Base-by-base conservation (phyloP, 1,284 basidiomycete species). In the Sporisorium iseilematis-ciliati region DNA sequence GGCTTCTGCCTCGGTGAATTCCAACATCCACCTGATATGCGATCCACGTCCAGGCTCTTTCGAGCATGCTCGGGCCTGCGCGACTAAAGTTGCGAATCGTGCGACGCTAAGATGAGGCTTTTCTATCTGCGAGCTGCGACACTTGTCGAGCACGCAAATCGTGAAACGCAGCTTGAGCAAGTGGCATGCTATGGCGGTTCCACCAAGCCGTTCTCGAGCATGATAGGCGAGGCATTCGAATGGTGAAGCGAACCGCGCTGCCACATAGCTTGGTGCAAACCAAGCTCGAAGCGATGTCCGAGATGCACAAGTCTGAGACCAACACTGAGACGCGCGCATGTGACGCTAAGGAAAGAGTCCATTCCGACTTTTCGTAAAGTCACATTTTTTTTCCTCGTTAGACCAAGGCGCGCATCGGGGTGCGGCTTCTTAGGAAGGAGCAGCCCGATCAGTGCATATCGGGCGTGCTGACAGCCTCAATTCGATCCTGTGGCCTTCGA, bases 1-100 rank as follows among this genome's bases (percentile, higher is more conserved):
- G 31, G 8, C 42, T 41, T 50, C 41, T 31, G 65, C 61, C 61
- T 70, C 67, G 67, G 67, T 16, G 53, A 61, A 25, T 67, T 61
- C 16, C 41, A 67, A 67, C 65, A 67, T 61, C 65, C 65, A 67
- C 8, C 11, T 57, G 23, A 21, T n/a, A 20, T 12, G 48, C 48
- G 18, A 23, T 4, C 29, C 11, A 23, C 14, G 33, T 31, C 2
- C 21, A 23, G 11, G 20, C 21, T 23, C 12, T n/a, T n/a, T 38
- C 35, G 35, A 38, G 35, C 35, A 38, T 38, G 35, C 14, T 38
- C 35, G 35, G 35, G 11, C 10, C 10, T n/a, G 35, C 14, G 35
- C 35, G 3, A 16, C 14, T 11, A 38, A 4, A 16, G 35, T 11
- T 38, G 35, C 35, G 35, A 16, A 38, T 16, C 16, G 12, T 11